Conservation (phyloP, 1,139 yeast species). For the Debaryomyces udenii region DNA sequence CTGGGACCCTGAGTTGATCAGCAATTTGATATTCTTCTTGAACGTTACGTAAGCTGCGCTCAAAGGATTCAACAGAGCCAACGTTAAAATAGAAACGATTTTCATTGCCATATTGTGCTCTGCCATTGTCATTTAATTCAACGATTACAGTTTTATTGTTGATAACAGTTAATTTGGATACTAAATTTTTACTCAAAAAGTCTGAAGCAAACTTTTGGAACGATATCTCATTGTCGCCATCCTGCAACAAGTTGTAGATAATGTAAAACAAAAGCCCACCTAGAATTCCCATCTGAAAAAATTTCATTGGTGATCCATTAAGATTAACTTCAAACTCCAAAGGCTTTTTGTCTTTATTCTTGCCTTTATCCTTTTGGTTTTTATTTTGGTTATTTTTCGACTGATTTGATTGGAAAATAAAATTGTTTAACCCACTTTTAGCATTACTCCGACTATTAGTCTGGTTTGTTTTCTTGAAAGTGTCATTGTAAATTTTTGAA, state of each 20-base stretch:
- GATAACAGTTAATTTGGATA: conserved; percentile 38
- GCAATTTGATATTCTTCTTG: conserved; percentile 72
- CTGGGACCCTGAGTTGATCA: conserved; percentile 73
- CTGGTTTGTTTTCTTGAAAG: conserved; percentile 12
- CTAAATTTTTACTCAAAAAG: conserved; percentile 43
- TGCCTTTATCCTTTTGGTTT: conserved; percentile 15
- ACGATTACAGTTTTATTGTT: conserved; percentile 43
- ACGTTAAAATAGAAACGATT: conserved; percentile 61
- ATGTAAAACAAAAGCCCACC: conserved; percentile 31
- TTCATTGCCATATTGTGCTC: conserved; percentile 26
- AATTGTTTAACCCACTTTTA: conserved; percentile 12
- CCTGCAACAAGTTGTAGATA: conserved; percentile 20
- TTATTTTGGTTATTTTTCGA: conserved; percentile 11
- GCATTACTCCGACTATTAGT: conserved; percentile 6
- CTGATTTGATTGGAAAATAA: conserved; percentile 14
- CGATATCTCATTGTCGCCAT: conserved; percentile 36
- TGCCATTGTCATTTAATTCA: conserved; percentile 44
- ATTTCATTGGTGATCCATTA: conserved; percentile 28
- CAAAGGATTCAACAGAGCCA: conserved; percentile 93
- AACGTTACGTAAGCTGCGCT: conserved; percentile 73
- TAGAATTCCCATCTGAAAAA: conserved; percentile 35
- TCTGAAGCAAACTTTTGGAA: conserved; percentile 50
- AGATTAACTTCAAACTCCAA: conserved; percentile 31
- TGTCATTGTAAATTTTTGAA: conserved; percentile 18
- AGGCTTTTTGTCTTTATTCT: conserved; percentile 14